A percentile compares a stretch with the other conserved stretches of the same genome.
Evolutionary conservation across 495 filamentous ascomycete genomes (phyloP).

Genomic region (Corynascus novoguineensis): DNA sequence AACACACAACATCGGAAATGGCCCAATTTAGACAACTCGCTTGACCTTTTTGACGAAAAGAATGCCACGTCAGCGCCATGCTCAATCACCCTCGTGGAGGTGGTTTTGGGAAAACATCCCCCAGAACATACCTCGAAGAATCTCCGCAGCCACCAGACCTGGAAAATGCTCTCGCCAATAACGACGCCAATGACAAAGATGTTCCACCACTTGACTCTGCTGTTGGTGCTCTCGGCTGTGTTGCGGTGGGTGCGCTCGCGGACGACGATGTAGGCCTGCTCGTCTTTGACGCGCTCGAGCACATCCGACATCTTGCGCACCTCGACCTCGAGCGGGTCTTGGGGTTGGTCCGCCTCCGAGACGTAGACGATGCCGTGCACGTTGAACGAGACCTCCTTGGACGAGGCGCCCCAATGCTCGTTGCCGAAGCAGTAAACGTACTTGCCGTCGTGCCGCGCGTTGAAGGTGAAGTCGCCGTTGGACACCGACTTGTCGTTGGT

Average conservation of each 20-base stretch:
- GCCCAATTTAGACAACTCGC: conserved; percentile 28
- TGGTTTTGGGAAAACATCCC: background rate
- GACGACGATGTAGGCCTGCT: conserved; percentile 94
- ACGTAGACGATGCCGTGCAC: conserved; percentile 98
- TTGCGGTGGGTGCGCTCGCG: conserved; percentile 94
- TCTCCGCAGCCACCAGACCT: conserved; percentile 98
- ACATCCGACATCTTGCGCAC: conserved; percentile 82
- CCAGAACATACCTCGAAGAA: conserved; percentile 92
- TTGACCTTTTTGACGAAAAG: conserved; percentile 25
- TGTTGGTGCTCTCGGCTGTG: conserved; percentile 97
- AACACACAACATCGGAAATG: conserved; percentile 8
- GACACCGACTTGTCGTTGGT: conserved; percentile 72
- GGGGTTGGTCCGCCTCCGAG: conserved; percentile 72
- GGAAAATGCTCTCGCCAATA: conserved; percentile 88
- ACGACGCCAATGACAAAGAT: conserved; percentile 90
- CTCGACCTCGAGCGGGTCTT: conserved; percentile 88
- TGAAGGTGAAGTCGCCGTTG: conserved; percentile 90
- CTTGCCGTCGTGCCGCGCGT: conserved; percentile 76
- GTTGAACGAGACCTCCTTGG: conserved; percentile 97
- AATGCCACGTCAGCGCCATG: background rate
- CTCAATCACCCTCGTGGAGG: background rate
- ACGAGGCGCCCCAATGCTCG: conserved; percentile 85
- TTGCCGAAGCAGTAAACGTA: conserved; percentile 99
- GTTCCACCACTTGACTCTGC: conserved; percentile 98
- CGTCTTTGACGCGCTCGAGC: conserved; percentile 87